Evolutionary conservation across 1,284 basidiomycete species (phyloP), one percentile per base, ranked within the genome.

Genomic region (Vanrija pseudolonga): DNA sequence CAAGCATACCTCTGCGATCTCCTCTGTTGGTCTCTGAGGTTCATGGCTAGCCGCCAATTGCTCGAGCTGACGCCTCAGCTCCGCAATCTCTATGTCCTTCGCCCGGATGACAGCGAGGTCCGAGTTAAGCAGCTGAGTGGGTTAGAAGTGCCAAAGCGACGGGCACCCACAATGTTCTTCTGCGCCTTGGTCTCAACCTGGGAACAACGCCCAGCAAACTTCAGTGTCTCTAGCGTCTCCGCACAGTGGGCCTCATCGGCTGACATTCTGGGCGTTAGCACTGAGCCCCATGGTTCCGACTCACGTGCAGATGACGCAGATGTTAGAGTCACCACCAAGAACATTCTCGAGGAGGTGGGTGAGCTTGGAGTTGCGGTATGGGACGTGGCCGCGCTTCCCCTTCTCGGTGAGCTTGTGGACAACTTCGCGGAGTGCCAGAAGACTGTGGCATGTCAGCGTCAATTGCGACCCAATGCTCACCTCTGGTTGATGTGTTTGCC

Each of bases 401-500:
- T 67, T 73, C 51, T 81, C 80, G 1, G 80, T 79, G 26, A 83
- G 74, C 63, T 82, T 81, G 59, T 79, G 77, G 60, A 83, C 82
- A 36, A 83, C 82, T 40, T 80, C 82, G 7, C 78, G 76, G 20
- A 81, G 68, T 0, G 79, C 79, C 15, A 81, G 69, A 6, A 81
- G 71, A 64, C 72, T 74, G 53, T 1, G 36, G 32, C 18, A 12
- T 7, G 51, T 65, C 52, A 62, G 56, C 18, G 12, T 23, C 4
- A n/a, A 2, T 3, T 3, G 9, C 1, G n/a, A 18, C 6, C 2
- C 11, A 17, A 4, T 15, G 20, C 62, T 61, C 23, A 77, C 65
- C 79, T 80, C 57, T 80, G 79, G 68, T 83, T 83, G 73, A 83
- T 83, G 63, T 80, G 78, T 42, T 79, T 77, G 14, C 81, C 82